phyloP scores from a whole-genome alignment of 2,329 filamentous ascomycete genomes.

The Trichoderma endophyticum region DNA sequence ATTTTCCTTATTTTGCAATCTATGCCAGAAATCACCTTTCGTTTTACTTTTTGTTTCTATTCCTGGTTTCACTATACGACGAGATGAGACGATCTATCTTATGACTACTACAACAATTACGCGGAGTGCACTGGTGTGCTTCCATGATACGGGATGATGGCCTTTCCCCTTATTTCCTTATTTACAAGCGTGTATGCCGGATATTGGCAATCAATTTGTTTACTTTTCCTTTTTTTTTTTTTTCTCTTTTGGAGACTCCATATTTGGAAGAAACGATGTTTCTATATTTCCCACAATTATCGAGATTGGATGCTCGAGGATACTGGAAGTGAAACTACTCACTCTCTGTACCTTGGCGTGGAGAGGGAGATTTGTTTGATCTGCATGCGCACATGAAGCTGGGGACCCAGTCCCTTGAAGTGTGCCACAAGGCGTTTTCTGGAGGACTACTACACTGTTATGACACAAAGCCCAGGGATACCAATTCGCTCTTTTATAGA shows the following conservation, averaged over 20 bases:
- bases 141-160: conserved; percentile 28
- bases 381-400: conserved; percentile 17
- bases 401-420: conserved; percentile 12
- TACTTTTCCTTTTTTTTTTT: conserved; percentile 12
- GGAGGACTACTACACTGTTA: conserved; percentile 1
- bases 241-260: conserved; percentile 9
- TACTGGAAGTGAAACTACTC: background rate
- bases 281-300: background rate
- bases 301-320: background rate
- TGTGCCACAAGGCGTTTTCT: conserved; percentile 20
- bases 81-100: conserved; percentile 34
- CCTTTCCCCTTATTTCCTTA: background rate
- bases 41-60: conserved; percentile 21
- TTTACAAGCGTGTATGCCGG: conserved; percentile 20
- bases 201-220: conserved; percentile 22
- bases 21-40: conserved; percentile 15
- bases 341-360: conserved; percentile 11
- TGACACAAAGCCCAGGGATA: conserved; percentile 10
- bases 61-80: conserved; percentile 28
- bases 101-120: conserved; percentile 33
- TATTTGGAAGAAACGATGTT: background rate
- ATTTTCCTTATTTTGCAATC: conserved; percentile 16
- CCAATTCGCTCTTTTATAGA: conserved; percentile 17
- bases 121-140: conserved; percentile 25
- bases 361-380: conserved; percentile 11